A percentile compares a stretch with the other conserved stretches of the same genome.
Evolutionary conservation across 176 grass and related monocot genomes (phyloP).

Genomic region (Olyra latifolia): DNA sequence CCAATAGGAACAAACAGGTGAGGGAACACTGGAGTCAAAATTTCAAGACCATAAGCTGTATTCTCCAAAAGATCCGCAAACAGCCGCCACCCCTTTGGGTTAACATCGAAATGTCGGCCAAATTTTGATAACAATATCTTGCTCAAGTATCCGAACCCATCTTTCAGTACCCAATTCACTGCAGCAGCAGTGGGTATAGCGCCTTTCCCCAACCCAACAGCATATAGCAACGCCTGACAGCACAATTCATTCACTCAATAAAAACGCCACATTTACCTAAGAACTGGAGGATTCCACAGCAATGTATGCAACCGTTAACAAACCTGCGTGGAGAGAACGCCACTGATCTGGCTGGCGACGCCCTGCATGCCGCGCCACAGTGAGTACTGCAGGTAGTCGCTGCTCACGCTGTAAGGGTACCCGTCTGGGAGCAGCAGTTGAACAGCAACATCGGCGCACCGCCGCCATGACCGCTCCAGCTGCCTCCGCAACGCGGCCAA

Average conservation of each 20-base stretch:
- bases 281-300: background rate
- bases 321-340: constrained; percentile 91
- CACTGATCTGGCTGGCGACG: constrained; percentile 83
- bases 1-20: constrained; percentile 91
- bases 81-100: constrained; percentile 87
- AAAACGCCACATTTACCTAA: background rate
- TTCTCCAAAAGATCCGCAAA: constrained; percentile 92
- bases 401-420: constrained; percentile 82
- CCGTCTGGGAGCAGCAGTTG: constrained; percentile 68
- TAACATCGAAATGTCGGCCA: constrained; percentile 91
- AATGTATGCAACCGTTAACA: background rate
- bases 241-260: background rate
- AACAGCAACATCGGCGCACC: constrained; percentile 17
- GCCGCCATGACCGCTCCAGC: constrained; percentile 46
- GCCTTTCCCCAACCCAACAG: constrained; percentile 87
- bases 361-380: constrained; percentile 84
- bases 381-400: constrained; percentile 85
- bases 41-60: constrained; percentile 81
- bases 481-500: background rate
- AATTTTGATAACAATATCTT: constrained; percentile 93
- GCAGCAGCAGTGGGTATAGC: constrained; percentile 81
- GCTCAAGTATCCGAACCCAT: constrained; percentile 88
- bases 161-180: constrained; percentile 92
- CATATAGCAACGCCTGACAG: constrained; percentile 78
- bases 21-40: constrained; percentile 89